phyloP scores from a whole-genome alignment of 2,329 filamentous ascomycete genomes.

The Beauveria sp. region DNA sequence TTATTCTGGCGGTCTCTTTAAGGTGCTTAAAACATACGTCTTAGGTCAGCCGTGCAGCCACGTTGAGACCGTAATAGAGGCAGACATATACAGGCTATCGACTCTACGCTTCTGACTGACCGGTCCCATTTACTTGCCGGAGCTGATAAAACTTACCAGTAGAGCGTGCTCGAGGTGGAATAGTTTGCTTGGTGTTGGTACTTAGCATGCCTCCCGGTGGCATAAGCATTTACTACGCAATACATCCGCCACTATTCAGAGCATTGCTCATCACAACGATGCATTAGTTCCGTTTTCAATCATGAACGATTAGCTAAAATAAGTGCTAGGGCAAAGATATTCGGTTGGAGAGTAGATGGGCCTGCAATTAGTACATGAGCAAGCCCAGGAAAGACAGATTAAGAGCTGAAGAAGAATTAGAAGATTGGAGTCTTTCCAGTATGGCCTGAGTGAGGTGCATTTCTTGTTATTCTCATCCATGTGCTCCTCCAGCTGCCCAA shows the following conservation, averaged over 20 bases:
- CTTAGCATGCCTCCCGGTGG: no score
- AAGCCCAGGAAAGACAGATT: background rate
- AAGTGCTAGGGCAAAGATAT: no score
- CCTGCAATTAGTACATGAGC: no score
- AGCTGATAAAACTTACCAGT: background rate
- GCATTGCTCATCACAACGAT: no score
- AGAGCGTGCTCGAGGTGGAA: no score
- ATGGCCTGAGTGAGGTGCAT: background rate
- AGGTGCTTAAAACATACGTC: background rate
- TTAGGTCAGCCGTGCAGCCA: background rate
- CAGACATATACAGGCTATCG: background rate
- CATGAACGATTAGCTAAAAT: no score
- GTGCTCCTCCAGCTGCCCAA: background rate
- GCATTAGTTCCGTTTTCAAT: no score
- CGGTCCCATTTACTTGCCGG: background rate
- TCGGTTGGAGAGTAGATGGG: no score
- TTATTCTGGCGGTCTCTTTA: no score
- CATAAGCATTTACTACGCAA: no score
- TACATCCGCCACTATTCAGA: no score
- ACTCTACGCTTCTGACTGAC: background rate
- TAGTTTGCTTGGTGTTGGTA: no score
- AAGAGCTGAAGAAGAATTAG: background rate
- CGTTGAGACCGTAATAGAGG: background rate
- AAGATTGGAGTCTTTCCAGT: background rate
- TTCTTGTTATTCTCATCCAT: background rate